Evolutionary conservation across 2,329 filamentous ascomycete species (phyloP).

Genomic region (Raffaelea arxii): DNA sequence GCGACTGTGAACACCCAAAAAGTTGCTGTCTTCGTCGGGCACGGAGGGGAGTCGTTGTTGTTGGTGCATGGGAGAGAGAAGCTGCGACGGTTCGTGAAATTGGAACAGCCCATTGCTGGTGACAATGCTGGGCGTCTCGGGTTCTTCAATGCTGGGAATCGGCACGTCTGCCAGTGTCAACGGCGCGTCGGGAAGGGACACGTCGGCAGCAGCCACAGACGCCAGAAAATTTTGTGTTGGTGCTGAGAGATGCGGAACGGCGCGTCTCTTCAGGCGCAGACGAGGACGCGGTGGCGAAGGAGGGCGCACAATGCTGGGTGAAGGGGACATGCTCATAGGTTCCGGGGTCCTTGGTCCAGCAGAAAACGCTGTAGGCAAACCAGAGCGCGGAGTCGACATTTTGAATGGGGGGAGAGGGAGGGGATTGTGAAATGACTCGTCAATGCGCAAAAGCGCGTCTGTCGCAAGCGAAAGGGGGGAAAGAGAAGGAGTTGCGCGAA

Average conservation of each 20-base stretch:
- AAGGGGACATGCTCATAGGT: constrained; percentile 24
- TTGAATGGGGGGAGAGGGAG: neutral
- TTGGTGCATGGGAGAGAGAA: neutral
- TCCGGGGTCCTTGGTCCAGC: constrained; percentile 43
- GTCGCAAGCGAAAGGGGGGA: neutral
- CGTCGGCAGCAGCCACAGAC: constrained; percentile 48
- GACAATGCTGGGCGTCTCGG: constrained; percentile 28
- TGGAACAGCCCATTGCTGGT: constrained; percentile 7
- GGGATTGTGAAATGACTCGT: constrained; percentile 1
- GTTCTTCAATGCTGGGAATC: constrained; percentile 54
- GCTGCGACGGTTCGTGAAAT: neutral
- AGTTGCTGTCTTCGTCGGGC: constrained; percentile 15
- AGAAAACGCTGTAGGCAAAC: constrained; percentile 31
- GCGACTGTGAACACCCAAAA: constrained; percentile 24
- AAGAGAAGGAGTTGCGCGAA: neutral
- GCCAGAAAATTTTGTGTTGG: constrained; percentile 59
- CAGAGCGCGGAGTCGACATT: constrained; percentile 38
- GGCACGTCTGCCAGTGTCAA: constrained; percentile 36
- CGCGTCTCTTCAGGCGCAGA: constrained; percentile 45
- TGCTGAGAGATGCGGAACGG: constrained; percentile 38
- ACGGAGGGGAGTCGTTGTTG: neutral
- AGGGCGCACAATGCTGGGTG: constrained; percentile 23
- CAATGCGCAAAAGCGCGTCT: neutral
- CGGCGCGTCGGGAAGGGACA: constrained; percentile 35
- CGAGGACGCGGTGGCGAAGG: constrained; percentile 43